phyloP scores from a whole-genome alignment of 805 yeast genomes.

The Candida insectalens region DNA sequence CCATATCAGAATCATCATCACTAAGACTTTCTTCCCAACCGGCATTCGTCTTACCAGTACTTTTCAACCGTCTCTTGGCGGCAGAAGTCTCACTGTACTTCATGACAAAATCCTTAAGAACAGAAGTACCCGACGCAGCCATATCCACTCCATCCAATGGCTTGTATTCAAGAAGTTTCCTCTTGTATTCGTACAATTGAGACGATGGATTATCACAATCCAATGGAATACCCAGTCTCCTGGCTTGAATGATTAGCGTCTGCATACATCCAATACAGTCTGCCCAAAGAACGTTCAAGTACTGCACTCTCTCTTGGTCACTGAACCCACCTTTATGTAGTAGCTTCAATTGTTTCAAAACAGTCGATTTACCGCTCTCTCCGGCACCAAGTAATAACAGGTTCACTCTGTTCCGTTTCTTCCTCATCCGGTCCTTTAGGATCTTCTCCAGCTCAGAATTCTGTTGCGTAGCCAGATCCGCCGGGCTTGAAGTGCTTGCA shows the following conservation, averaged over 20 bases:
- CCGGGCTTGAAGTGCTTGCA: conserved; percentile 35
- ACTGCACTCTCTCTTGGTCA: conserved; percentile 68
- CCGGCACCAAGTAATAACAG: conserved; percentile 86
- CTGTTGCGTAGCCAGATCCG: conserved; percentile 32
- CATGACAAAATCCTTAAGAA: conserved; percentile 53
- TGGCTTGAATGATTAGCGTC: conserved; percentile 63
- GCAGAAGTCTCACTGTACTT: conserved; percentile 50
- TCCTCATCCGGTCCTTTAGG: conserved; percentile 39
- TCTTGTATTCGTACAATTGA: conserved; percentile 36
- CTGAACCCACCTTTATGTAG: conserved; percentile 82
- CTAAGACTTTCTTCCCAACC: conserved; percentile 20
- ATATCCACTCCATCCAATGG: conserved; percentile 57
- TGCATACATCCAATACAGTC: conserved; percentile 85
- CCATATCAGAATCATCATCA: conserved; percentile 5
- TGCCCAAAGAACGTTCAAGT: conserved; percentile 84
- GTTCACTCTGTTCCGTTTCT: conserved; percentile 53
- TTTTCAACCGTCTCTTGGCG: conserved; percentile 36
- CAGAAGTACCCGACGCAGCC: conserved; percentile 49
- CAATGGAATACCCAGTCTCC: conserved; percentile 51
- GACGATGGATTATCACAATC: conserved; percentile 53
- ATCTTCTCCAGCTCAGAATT: conserved; percentile 42
- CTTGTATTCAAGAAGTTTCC: conserved; percentile 43
- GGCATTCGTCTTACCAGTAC: conserved; percentile 42
- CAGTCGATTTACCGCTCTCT: conserved; percentile 91
- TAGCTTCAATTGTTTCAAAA: conserved; percentile 77